phyloP scores from a whole-genome alignment of 2,329 filamentous ascomycete species.

The Paraphaeosphaeria sporulosa region DNA sequence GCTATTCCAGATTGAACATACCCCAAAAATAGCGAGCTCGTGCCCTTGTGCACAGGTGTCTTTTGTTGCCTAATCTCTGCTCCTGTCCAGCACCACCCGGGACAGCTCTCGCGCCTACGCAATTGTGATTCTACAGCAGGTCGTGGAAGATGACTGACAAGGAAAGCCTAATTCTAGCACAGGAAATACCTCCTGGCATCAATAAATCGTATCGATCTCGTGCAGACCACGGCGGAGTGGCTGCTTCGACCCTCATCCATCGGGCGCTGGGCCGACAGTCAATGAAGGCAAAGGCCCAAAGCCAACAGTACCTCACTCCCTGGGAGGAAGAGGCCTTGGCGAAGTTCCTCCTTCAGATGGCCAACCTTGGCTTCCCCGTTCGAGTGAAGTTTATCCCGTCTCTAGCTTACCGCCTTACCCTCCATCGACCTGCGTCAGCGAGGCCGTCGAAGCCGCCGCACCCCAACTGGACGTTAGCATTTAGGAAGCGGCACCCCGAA shows the following conservation, averaged over 20 bases:
- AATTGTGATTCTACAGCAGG: no score
- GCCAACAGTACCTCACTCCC: conserved; percentile 38
- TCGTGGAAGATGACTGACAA: no score
- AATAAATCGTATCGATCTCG: conserved; percentile 6
- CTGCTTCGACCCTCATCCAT: conserved; percentile 33
- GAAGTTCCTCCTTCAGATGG: conserved; percentile 25
- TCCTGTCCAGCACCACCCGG: no score
- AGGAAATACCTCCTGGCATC: conserved; percentile 14
- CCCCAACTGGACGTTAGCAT: conserved; percentile 17
- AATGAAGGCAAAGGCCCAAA: conserved; percentile 34
- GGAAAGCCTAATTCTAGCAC: conserved; percentile 12
- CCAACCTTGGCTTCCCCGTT: conserved; percentile 24
- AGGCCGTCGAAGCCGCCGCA: conserved; percentile 15
- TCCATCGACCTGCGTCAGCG: conserved; percentile 10
- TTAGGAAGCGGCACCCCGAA: conserved; percentile 20
- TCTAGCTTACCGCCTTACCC: conserved; percentile 17
- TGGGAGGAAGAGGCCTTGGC: conserved; percentile 38
- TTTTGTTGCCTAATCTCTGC: no score
- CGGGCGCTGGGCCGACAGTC: conserved; percentile 32
- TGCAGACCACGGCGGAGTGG: conserved; percentile 20
- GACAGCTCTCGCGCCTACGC: no score
- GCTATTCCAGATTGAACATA: no score
- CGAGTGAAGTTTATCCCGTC: conserved; percentile 28
- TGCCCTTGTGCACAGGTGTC: no score
- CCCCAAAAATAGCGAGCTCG: no score